Evolutionary conservation across 2,329 filamentous ascomycete genomes (phyloP).

Genomic region (Lachnellula suecica): DNA sequence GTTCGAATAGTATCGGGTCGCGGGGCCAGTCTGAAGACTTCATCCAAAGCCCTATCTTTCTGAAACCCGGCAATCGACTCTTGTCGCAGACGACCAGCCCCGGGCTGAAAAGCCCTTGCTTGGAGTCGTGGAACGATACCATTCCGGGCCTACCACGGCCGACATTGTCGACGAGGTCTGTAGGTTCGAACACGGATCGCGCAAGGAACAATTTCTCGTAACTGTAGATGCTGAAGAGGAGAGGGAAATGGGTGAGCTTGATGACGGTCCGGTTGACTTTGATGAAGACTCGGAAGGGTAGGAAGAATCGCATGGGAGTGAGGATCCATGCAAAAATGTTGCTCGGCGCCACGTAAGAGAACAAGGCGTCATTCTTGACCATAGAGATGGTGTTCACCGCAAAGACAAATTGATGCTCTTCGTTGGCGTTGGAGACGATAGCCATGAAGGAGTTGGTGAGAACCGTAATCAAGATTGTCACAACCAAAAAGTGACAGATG

Average conservation of each 20-base stretch:
- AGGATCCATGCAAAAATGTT: conserved; percentile 91
- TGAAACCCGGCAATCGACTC: conserved; percentile 86
- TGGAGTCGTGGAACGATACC: conserved; percentile 54
- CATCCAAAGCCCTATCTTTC: conserved; percentile 86
- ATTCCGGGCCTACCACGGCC: conserved; percentile 48
- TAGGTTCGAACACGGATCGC: conserved; percentile 74
- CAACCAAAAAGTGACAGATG: conserved; percentile 91
- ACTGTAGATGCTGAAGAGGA: conserved; percentile 80
- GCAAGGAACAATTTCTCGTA: conserved; percentile 84
- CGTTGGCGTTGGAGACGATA: conserved; percentile 87
- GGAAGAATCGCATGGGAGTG: conserved; percentile 76
- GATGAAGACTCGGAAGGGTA: conserved; percentile 80
- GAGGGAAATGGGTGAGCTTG: conserved; percentile 85
- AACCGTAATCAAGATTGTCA: conserved; percentile 95
- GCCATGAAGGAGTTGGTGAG: conserved; percentile 95
- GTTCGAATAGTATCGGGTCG: conserved; percentile 57
- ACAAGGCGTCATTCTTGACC: conserved; percentile 96
- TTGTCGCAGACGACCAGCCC: conserved; percentile 70
- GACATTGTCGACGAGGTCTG: conserved; percentile 77
- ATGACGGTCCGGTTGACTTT: conserved; percentile 87
- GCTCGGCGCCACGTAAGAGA: conserved; percentile 88
- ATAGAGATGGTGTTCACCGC: conserved; percentile 96
- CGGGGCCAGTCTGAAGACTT: conserved; percentile 79
- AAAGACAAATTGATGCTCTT: conserved; percentile 91
- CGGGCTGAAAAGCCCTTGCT: conserved; percentile 70